Conservation (phyloP, 352 stramenopile species). For the Phytophthora colocasiae region DNA sequence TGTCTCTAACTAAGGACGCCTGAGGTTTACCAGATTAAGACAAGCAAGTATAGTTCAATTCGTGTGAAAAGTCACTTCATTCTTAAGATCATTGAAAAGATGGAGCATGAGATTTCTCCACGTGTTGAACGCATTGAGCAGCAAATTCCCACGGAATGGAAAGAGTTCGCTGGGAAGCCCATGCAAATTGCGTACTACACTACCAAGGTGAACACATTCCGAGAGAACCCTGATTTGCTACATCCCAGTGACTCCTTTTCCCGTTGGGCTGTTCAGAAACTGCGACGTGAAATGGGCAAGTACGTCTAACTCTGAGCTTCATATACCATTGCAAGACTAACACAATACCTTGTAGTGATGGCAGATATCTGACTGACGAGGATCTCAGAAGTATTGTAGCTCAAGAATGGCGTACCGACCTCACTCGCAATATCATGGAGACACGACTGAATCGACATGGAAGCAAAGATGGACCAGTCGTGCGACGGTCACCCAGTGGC, state of each 20-base stretch:
- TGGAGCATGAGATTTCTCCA: constrained; percentile 49
- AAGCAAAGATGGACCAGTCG: constrained; percentile 57
- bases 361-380: constrained; percentile 39
- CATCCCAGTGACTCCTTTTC: constrained; percentile 54
- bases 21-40: background rate
- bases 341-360: constrained; percentile 18
- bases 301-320: constrained; percentile 24
- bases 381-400: constrained; percentile 56
- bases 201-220: constrained; percentile 72
- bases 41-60: constrained; percentile 8
- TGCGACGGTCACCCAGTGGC: constrained; percentile 58
- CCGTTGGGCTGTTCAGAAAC: constrained; percentile 42
- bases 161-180: constrained; percentile 49
- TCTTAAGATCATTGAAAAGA: constrained; percentile 8
- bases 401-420: constrained; percentile 74
- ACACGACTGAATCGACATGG: constrained; percentile 67
- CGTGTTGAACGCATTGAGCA: constrained; percentile 66
- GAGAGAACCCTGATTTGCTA: constrained; percentile 55
- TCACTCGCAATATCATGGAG: constrained; percentile 60
- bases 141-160: constrained; percentile 54
- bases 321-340: constrained; percentile 12
- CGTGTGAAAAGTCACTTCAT: constrained; percentile 8
- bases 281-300: constrained; percentile 50
- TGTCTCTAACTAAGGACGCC: constrained; percentile 26
- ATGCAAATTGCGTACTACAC: constrained; percentile 71